These are phyloP conservation scores for Tuber aestivum DNA, from an alignment of 495 filamentous ascomycete species.

Conservation along the genomic window DNA sequence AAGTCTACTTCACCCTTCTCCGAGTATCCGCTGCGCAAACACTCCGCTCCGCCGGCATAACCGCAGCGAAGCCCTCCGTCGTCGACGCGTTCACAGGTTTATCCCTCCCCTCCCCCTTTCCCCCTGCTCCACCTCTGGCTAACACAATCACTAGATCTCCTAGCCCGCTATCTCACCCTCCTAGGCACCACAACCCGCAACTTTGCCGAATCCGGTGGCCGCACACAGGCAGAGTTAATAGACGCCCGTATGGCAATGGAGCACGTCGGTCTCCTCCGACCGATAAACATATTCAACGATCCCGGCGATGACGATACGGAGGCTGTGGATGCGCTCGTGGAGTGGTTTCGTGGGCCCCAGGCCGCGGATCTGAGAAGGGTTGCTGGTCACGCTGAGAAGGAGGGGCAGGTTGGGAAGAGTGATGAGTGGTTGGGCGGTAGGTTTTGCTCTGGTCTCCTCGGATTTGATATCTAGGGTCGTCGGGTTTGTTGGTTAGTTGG, in stretches of 20 bases:
- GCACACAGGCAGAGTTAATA: slow-evolving; percentile 33
- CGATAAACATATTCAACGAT: slow-evolving; percentile 37
- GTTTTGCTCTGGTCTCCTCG: background rate
- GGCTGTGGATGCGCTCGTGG: slow-evolving; percentile 39
- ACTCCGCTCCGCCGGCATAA: slow-evolving; percentile 39
- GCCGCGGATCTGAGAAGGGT: slow-evolving; percentile 41
- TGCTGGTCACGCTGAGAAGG: slow-evolving; percentile 24
- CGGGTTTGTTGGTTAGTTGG: background rate
- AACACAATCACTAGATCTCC: slow-evolving; percentile 27
- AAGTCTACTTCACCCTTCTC: slow-evolving; percentile 40
- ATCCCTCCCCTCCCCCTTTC: background rate
- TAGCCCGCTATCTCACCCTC: slow-evolving; percentile 39
- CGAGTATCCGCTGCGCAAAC: slow-evolving; percentile 39
- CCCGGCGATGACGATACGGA: slow-evolving; percentile 36
- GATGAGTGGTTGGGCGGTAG: slow-evolving; percentile 39
- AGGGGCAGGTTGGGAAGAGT: slow-evolving; percentile 23
- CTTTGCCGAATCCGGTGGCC: slow-evolving; percentile 35
- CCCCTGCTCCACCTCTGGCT: background rate
- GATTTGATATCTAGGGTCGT: background rate
- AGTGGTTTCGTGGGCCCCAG: slow-evolving; percentile 38
- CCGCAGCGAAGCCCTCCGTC: slow-evolving; percentile 41
- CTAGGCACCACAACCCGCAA: slow-evolving; percentile 38
- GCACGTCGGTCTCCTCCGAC: slow-evolving; percentile 38
- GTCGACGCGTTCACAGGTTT: slow-evolving; percentile 41
- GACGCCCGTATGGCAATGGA: slow-evolving; percentile 39